These are phyloP conservation scores for Metarhizium humberi DNA, from an alignment of 2,329 filamentous ascomycete species.

Conservation along the genomic window DNA sequence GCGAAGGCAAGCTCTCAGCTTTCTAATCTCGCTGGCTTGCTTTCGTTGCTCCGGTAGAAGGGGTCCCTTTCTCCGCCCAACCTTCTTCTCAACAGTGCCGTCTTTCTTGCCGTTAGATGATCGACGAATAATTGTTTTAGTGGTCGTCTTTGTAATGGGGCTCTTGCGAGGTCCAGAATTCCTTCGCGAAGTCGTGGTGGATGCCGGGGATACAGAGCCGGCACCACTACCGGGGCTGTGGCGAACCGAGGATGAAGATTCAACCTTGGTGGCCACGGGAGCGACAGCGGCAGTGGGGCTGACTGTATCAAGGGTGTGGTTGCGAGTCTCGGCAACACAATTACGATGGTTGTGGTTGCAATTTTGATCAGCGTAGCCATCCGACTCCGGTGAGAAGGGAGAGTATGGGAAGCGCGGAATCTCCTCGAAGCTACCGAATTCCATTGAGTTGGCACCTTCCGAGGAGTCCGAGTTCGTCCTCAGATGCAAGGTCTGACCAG, in stretches of 20 bases:
- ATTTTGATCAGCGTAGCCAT: conserved; percentile 56
- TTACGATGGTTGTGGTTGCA: conserved; percentile 37
- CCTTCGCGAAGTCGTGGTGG: conserved; percentile 52
- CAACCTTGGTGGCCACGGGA: conserved; percentile 60
- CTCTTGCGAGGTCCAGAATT: conserved; percentile 67
- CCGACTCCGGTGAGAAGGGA: conserved; percentile 75
- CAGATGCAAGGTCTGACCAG: conserved; percentile 80
- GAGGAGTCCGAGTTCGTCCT: conserved; percentile 82
- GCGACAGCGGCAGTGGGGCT: conserved; percentile 60
- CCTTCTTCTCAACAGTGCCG: conserved; percentile 73
- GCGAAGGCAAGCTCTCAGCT: conserved; percentile 82
- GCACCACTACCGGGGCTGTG: conserved; percentile 53
- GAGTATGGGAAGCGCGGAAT: conserved; percentile 60
- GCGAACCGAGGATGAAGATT: conserved; percentile 37
- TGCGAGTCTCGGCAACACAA: conserved; percentile 47
- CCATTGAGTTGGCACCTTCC: conserved; percentile 55
- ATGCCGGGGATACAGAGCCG: conserved; percentile 50
- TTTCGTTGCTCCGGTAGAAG: conserved; percentile 89
- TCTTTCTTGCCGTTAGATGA: conserved; percentile 72
- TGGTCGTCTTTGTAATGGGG: conserved; percentile 64
- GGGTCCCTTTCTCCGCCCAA: conserved; percentile 82
- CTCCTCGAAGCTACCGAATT: conserved; percentile 76
- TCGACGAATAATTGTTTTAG: conserved; percentile 78
- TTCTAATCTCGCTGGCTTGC: conserved; percentile 93
- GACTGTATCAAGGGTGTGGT: conserved; percentile 43